Conservation (phyloP, 2,329 filamentous ascomycete species). For the Talaromyces rugulosus region DNA sequence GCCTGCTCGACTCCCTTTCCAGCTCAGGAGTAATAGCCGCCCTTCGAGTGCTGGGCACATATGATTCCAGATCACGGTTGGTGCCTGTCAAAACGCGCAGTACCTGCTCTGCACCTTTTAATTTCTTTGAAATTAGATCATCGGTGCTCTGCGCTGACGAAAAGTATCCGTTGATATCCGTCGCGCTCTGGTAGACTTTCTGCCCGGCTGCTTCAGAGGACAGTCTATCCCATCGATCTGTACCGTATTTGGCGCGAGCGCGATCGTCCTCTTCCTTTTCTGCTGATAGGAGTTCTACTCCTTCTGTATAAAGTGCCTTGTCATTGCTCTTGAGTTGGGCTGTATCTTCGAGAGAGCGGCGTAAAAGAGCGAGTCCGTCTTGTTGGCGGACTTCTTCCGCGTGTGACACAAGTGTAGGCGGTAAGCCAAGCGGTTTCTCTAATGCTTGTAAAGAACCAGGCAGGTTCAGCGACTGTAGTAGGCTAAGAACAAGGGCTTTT, state of each 20-base stretch:
- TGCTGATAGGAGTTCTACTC: slow-evolving; percentile 68
- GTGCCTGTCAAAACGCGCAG: slow-evolving; percentile 73
- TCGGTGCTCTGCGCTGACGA: slow-evolving; percentile 65
- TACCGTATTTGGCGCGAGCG: slow-evolving; percentile 74
- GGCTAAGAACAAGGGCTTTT: slow-evolving; percentile 21
- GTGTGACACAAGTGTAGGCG: slow-evolving; percentile 78
- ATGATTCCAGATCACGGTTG: slow-evolving; percentile 77
- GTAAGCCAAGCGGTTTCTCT: slow-evolving; percentile 88
- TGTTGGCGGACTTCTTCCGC: slow-evolving; percentile 92
- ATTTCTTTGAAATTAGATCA: slow-evolving; percentile 70
- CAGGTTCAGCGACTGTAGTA: slow-evolving; percentile 77
- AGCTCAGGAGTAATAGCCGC: slow-evolving; percentile 75
- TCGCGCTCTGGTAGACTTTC: slow-evolving; percentile 70
- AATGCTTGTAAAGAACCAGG: slow-evolving; percentile 90
- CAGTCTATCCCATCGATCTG: slow-evolving; percentile 73
- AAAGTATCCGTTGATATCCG: slow-evolving; percentile 84
- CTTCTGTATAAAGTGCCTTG: slow-evolving; percentile 74
- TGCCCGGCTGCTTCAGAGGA: slow-evolving; percentile 64
- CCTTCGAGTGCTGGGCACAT: slow-evolving; percentile 78
- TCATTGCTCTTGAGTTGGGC: slow-evolving; percentile 83
- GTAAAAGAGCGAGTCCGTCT: slow-evolving; percentile 73
- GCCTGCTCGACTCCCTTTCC: slow-evolving; percentile 69
- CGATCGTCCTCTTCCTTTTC: slow-evolving; percentile 82
- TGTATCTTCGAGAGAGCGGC: slow-evolving; percentile 79
- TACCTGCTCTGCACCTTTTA: slow-evolving; percentile 68